A percentile compares a stretch with the other conserved stretches of the same genome.
These are phyloP conservation scores for Paramecium tetraurelia DNA, from an alignment of 73 alveolate species.

Conservation along the genomic window DNA sequence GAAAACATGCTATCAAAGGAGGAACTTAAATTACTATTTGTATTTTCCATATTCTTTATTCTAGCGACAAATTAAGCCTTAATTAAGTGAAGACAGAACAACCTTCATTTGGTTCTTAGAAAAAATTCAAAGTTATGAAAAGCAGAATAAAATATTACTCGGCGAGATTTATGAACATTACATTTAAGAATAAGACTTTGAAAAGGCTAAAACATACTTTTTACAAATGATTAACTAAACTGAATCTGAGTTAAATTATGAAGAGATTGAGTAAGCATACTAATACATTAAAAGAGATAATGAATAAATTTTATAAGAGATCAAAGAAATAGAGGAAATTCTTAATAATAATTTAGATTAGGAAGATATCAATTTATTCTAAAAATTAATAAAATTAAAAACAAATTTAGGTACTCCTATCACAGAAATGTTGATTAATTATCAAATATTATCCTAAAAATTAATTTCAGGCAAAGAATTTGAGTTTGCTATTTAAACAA, in stretches of 20 bases:
- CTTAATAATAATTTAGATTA: background rate
- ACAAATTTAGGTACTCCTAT: background rate
- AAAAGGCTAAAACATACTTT: background rate
- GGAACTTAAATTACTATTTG: background rate
- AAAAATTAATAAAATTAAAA: background rate
- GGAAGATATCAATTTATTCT: background rate
- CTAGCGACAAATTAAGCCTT: background rate
- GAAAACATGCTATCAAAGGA: background rate
- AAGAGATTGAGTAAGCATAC: background rate
- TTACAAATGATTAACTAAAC: background rate
- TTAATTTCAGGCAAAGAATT: background rate
- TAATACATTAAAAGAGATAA: background rate
- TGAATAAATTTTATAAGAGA: background rate
- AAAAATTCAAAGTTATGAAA: background rate
- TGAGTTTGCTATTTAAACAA: background rate
- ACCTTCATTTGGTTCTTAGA: background rate
- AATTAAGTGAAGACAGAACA: background rate
- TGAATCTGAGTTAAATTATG: background rate
- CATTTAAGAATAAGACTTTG: background rate
- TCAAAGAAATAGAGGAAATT: background rate
- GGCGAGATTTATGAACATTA: background rate
- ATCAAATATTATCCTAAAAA: background rate
- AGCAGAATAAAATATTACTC: background rate
- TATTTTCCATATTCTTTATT: background rate
- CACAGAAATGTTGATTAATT: background rate